Conservation (phyloP, 2,329 filamentous ascomycete genomes). For the Volutella citrinella region DNA sequence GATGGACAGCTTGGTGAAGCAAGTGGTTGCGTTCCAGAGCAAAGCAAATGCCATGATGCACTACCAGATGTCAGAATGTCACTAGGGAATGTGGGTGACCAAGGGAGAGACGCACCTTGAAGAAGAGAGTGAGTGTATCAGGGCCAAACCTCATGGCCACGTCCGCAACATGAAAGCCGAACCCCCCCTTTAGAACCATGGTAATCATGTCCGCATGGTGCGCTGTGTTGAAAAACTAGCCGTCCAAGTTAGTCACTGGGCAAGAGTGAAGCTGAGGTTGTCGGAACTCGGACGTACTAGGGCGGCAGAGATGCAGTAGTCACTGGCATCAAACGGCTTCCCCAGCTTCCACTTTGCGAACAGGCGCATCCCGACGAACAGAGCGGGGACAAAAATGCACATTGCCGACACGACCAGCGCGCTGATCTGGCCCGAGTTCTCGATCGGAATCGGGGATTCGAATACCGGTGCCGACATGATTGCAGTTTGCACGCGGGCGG, state of each 20-base stretch:
- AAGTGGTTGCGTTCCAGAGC: conserved; percentile 1
- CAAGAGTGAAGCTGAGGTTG: no score
- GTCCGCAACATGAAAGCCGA: neutral
- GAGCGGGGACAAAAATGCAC: conserved; percentile 2
- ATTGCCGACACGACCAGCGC: conserved; percentile 1
- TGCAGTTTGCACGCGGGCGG: no score
- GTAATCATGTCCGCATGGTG: neutral
- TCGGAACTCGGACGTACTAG: neutral
- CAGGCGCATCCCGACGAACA: conserved; percentile 1
- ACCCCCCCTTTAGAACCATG: conserved; percentile 1
- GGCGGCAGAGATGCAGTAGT: neutral
- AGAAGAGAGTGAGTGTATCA: neutral
- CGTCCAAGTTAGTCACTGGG: no score
- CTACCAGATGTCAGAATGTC: neutral
- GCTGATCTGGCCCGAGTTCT: conserved; percentile 5
- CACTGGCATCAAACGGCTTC: conserved; percentile 1
- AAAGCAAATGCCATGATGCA: conserved; percentile 1
- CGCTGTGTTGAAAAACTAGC: neutral
- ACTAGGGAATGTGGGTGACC: no score
- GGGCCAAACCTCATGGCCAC: conserved; percentile 1
- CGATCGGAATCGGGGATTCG: conserved; percentile 7
- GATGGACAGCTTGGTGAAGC: conserved; percentile 2
- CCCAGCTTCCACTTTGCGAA: conserved; percentile 1
- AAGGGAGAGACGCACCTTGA: no score
- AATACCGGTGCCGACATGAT: conserved; percentile 3